Base-by-base conservation (phyloP, 768 basidiomycete genomes). In the Coprinopsis cinerea region DNA sequence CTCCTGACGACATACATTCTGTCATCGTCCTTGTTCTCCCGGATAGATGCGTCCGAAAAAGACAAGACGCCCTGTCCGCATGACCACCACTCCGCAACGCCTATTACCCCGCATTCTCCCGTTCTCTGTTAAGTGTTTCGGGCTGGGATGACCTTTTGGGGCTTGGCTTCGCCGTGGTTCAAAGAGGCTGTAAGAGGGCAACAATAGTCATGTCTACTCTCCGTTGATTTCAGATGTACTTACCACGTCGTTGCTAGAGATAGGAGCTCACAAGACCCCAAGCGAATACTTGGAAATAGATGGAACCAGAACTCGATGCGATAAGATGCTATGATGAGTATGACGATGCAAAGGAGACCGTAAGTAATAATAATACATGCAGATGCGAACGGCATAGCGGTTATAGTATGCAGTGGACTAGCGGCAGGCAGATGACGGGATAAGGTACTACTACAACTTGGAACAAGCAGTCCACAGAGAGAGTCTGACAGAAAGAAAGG, bases 351-450 rank as follows among this genome's bases (percentile, higher is more conserved):
- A 36, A 25, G 11, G 10, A 14, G 41, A 7, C 18, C 25, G 20
- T n/a, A 24, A n/a, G 28, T 15, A 25, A 37, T 51, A 51, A 35
- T 36, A 51, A 46, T 45, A 46, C 50, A 45, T 46, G 50, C n/a
- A 26, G 25, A 35, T 32, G 49, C 27, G 42, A 23, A 41, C 24
- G 24, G 2, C n/a, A 46, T 35, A 40, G 52, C 50, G 59, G 44
- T 42, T 63, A 41, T 65, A 39, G 63, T 44, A 23, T 65, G 64
- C 53, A 57, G 61, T 53, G 47, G 1, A 53, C 20, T 36, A 47
- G 32, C 17, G 22, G 36, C 47, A 49, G 26, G 47, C 30, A 34
- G 54, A 28, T 5, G 46, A 26, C n/a, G n/a, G n/a, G n/a, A n/a
- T n/a, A n/a, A n/a, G n/a, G n/a, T n/a, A n/a, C n/a, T n/a, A n/a